Evolutionary conservation across 257 asterid species (phyloP).

Genomic region (Anisodus acutangulus): DNA sequence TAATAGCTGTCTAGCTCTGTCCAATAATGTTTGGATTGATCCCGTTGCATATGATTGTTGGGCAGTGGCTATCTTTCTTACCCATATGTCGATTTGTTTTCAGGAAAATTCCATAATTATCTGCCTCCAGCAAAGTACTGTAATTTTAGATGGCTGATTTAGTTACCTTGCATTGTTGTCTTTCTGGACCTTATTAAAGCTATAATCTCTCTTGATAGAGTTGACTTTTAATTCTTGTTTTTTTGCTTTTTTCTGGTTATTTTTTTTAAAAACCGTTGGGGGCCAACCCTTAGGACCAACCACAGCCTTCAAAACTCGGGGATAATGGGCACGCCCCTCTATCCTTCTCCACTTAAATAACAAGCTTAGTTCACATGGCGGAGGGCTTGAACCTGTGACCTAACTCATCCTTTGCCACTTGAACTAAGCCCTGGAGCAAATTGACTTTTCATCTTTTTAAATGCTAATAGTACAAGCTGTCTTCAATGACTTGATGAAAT

Average conservation of each 20-base stretch:
- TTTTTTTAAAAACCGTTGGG: background rate
- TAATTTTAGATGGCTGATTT: conserved; percentile 10
- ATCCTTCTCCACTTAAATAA: background rate
- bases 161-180: background rate
- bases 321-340: background rate
- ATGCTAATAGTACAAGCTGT: background rate
- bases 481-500: background rate
- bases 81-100: conserved; percentile 4
- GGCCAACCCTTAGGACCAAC: background rate
- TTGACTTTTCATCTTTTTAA: conserved; percentile 12
- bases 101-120: conserved; percentile 4
- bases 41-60: background rate
- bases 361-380: background rate
- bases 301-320: background rate
- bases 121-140: conserved; percentile 18
- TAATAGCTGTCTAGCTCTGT: background rate
- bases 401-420: background rate
- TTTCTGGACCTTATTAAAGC: background rate
- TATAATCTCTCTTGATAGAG: conserved; percentile 11
- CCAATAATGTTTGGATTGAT: conserved; percentile 4
- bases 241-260: too few species aligned
- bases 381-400: background rate
- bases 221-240: background rate
- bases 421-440: background rate
- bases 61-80: background rate